Evolutionary conservation across 176 grass and related monocot genomes (phyloP).

Genomic region (Ampelocalamus luodianensis): DNA sequence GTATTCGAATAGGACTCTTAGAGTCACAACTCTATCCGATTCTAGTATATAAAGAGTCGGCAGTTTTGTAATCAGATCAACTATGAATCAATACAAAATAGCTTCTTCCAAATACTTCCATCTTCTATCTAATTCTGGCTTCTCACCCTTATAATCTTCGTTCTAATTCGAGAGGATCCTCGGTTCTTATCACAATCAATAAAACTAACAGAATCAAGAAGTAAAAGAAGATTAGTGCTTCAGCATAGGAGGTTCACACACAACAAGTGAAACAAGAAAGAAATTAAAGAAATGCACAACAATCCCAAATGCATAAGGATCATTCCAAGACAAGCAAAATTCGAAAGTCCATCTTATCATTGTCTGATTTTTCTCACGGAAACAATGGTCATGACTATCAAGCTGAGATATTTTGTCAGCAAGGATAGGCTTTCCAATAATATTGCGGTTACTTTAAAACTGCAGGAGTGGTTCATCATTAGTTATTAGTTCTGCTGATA

Average conservation of each 20-base stretch:
- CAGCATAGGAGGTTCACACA: conserved; percentile 12
- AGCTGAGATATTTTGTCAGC: neutral
- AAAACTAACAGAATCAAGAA: neutral
- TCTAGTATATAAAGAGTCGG: too few relatives aligned
- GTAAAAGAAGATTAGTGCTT: neutral
- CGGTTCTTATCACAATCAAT: too few relatives aligned
- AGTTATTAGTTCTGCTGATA: conserved; percentile 6
- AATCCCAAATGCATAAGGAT: neutral
- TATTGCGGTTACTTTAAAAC: conserved; percentile 18
- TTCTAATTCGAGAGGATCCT: too few relatives aligned
- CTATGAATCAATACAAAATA: too few relatives aligned
- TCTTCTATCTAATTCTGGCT: too few relatives aligned
- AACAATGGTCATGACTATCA: neutral
- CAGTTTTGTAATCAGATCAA: too few relatives aligned
- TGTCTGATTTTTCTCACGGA: neutral
- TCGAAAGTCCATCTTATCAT: neutral
- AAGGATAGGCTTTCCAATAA: neutral
- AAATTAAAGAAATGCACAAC: conserved; percentile 1
- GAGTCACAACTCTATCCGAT: too few relatives aligned
- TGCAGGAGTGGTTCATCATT: neutral
- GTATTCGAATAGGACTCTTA: too few relatives aligned
- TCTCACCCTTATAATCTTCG: too few relatives aligned
- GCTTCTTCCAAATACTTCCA: too few relatives aligned
- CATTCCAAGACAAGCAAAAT: neutral
- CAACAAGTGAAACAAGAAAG: conserved; percentile 17